A percentile compares a stretch with the other conserved stretches of the same genome.
phyloP scores from a whole-genome alignment of 2,329 filamentous ascomycete species.

The Aspergillus calidoustus region DNA sequence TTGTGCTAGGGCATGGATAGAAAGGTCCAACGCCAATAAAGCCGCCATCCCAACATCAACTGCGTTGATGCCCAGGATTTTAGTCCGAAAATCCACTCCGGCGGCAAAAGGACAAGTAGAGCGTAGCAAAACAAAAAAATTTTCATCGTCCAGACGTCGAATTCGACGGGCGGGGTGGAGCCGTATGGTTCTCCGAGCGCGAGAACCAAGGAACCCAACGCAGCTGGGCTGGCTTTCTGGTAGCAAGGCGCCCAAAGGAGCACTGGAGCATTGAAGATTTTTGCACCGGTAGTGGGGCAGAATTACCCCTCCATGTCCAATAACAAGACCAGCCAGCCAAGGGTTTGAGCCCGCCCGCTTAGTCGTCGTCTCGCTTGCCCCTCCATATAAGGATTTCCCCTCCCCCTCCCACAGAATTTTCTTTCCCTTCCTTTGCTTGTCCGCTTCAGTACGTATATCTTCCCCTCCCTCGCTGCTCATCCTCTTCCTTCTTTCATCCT shows the following conservation, averaged over 20 bases:
- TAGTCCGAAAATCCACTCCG: slow-evolving; percentile 26
- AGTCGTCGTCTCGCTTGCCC: slow-evolving; percentile 49
- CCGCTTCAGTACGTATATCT: slow-evolving; percentile 53
- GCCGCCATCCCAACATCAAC: slow-evolving; percentile 24
- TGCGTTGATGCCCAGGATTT: slow-evolving; percentile 47
- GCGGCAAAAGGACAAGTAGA: slow-evolving; percentile 16
- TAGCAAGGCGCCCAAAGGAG: slow-evolving; percentile 15
- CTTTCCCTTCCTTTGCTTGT: slow-evolving; percentile 42
- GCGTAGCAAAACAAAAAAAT: slow-evolving; percentile 31
- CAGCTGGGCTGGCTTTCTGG: slow-evolving; percentile 16
- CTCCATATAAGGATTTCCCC: slow-evolving; percentile 54
- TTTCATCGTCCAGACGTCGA: slow-evolving; percentile 16
- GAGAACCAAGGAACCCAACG: slow-evolving; percentile 35
- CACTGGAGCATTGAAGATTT: slow-evolving; percentile 36
- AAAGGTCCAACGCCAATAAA: slow-evolving; percentile 22
- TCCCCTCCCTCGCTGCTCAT: slow-evolving; percentile 30
- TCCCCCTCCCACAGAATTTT: slow-evolving; percentile 48
- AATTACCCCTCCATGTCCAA: slow-evolving; percentile 36
- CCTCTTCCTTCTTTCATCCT: slow-evolving; percentile 26
- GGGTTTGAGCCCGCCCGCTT: slow-evolving; percentile 42
- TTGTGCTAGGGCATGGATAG: slow-evolving; percentile 23
- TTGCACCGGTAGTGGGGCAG: slow-evolving; percentile 34
- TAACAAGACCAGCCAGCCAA: slow-evolving; percentile 29
- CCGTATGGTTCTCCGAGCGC: slow-evolving; percentile 24
- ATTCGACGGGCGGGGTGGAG: slow-evolving; percentile 25